These are phyloP conservation scores for Coemansia sp. DNA, from an alignment of 192 early-diverging fungal genomes.

Conservation along the genomic window DNA sequence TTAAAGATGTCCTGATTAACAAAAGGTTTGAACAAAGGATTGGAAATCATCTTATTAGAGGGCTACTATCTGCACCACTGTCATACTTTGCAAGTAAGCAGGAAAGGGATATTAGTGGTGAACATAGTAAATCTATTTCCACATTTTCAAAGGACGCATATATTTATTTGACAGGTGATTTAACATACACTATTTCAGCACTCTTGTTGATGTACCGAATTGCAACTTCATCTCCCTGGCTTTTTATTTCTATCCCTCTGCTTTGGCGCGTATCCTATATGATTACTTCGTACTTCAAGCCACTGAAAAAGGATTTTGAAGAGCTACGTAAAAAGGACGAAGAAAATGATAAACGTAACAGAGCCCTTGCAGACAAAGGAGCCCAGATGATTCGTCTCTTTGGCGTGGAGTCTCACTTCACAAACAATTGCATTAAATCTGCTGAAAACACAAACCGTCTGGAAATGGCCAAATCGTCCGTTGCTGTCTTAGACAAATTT, in stretches of 20 bases:
- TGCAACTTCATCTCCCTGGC: not conserved
- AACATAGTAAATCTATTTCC: not conserved
- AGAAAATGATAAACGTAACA: not conserved
- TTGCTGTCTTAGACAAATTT: not conserved
- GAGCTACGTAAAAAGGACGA: not conserved
- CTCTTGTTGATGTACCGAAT: not conserved
- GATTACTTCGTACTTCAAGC: not conserved
- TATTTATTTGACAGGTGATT: not conserved
- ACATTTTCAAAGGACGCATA: not conserved
- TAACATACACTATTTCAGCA: not conserved
- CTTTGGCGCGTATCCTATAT: not conserved
- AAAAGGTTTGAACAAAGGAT: not conserved
- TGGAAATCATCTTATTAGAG: not conserved
- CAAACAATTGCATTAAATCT: slow-evolving; percentile 47
- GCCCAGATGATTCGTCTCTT: slow-evolving; percentile 66
- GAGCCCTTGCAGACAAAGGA: not conserved
- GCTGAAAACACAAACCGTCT: slow-evolving; percentile 61
- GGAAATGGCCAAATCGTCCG: not conserved
- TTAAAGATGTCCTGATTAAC: not conserved
- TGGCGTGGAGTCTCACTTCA: slow-evolving; percentile 58
- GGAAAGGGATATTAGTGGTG: not conserved
- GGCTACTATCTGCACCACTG: not conserved
- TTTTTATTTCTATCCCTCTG: not conserved
- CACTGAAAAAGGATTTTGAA: not conserved
- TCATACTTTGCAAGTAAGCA: not conserved